These are phyloP conservation scores for Omphalotus guepiniiformis DNA, from an alignment of 768 basidiomycete species.

Conservation along the genomic window DNA sequence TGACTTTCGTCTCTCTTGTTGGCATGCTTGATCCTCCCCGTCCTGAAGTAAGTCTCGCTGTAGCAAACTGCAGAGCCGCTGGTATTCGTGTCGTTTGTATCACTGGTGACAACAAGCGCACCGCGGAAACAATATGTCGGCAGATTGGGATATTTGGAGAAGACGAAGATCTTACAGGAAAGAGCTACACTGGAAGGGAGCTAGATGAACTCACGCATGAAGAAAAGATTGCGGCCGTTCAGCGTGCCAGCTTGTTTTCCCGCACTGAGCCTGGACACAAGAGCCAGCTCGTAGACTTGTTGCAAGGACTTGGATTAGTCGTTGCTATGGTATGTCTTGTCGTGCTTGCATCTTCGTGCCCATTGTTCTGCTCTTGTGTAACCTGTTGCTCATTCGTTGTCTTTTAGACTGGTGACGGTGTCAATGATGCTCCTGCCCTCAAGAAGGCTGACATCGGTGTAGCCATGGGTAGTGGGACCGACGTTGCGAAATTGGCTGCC, in stretches of 20 bases:
- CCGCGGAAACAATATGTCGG: slow-evolving; percentile 94
- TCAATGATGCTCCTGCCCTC: slow-evolving; percentile 96
- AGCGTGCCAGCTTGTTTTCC: slow-evolving; percentile 85
- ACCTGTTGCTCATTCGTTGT: background rate
- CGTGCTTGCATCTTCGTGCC: background rate
- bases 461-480: slow-evolving; percentile 98
- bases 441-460: slow-evolving; percentile 98
- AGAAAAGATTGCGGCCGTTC: slow-evolving; percentile 84
- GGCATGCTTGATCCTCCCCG: slow-evolving; percentile 98
- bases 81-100: slow-evolving; percentile 97
- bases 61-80: slow-evolving; percentile 87
- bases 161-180: slow-evolving; percentile 86
- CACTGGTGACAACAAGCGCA: slow-evolving; percentile 97
- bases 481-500: slow-evolving; percentile 95
- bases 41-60: slow-evolving; percentile 83
- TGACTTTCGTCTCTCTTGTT: slow-evolving; percentile 93
- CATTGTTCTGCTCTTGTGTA: background rate
- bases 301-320: slow-evolving; percentile 88
- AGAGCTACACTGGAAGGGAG: slow-evolving; percentile 93
- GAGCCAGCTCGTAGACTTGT: slow-evolving; percentile 87
- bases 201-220: slow-evolving; percentile 75
- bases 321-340: slow-evolving; percentile 78
- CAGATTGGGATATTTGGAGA: slow-evolving; percentile 92
- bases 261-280: slow-evolving; percentile 96
- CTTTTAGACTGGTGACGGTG: slow-evolving; percentile 87